Conservation (phyloP, 2,329 filamentous ascomycete genomes). For the Pseudogymnoascus sp. region DNA sequence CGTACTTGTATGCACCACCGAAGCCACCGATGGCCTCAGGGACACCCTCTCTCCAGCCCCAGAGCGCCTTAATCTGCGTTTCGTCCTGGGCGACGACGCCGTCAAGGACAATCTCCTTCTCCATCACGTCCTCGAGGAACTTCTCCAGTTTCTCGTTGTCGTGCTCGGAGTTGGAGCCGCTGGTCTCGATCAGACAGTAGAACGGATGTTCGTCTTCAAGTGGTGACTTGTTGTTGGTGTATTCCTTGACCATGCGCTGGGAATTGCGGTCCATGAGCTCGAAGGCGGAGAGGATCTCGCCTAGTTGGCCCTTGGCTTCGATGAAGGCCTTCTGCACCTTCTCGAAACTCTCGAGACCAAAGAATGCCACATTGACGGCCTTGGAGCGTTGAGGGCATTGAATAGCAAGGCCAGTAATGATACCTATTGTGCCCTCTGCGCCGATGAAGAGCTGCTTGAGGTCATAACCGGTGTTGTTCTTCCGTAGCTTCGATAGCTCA, state of each 20-base stretch:
- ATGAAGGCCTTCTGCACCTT: slow-evolving; percentile 79
- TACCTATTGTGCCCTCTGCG: slow-evolving; percentile 86
- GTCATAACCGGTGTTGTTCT: slow-evolving; percentile 99
- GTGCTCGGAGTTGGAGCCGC: slow-evolving; percentile 87
- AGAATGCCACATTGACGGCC: slow-evolving; percentile 90
- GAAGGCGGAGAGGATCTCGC: slow-evolving; percentile 93
- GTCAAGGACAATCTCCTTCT: slow-evolving; percentile 74
- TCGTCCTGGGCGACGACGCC: slow-evolving; percentile 90
- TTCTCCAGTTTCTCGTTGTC: slow-evolving; percentile 83
- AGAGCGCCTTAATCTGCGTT: slow-evolving; percentile 76
- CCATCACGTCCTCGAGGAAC: slow-evolving; percentile 90
- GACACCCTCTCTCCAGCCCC: slow-evolving; percentile 90
- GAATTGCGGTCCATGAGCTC: slow-evolving; percentile 89
- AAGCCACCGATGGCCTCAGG: slow-evolving; percentile 82
- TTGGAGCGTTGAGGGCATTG: slow-evolving; percentile 79
- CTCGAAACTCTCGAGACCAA: slow-evolving; percentile 83
- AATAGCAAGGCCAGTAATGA: slow-evolving; percentile 85
- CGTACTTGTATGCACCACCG: slow-evolving; percentile 97
- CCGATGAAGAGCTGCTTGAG: slow-evolving; percentile 96
- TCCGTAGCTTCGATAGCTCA: slow-evolving; percentile 78
- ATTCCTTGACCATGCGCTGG: slow-evolving; percentile 66
- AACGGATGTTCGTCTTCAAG: slow-evolving; percentile 81
- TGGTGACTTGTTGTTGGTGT: slow-evolving; percentile 69
- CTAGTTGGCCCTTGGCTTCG: slow-evolving; percentile 81
- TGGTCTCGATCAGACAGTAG: slow-evolving; percentile 95